phyloP scores from a whole-genome alignment of 805 yeast genomes.

The Saturnispora saitoi region DNA sequence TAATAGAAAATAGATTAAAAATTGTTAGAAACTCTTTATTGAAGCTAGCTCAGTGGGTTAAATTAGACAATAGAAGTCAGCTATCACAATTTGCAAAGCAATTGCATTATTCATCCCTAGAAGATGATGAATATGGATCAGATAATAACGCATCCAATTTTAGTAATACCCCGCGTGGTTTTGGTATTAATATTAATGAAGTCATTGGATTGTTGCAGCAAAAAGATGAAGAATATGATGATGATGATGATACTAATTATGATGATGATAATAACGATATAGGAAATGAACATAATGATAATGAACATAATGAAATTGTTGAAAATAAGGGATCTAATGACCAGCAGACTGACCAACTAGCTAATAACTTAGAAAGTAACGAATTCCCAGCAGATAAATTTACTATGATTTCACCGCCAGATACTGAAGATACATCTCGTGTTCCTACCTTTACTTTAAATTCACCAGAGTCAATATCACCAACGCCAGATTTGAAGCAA shows the following conservation, averaged over 20 bases:
- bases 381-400: neutral
- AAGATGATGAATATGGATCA: neutral
- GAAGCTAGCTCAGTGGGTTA: conserved; percentile 28
- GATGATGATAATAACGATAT: no score
- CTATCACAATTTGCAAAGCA: neutral
- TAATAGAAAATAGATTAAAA: conserved; percentile 49
- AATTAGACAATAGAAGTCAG: conserved; percentile 4
- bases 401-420: neutral
- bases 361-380: neutral
- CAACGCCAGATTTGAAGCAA: neutral
- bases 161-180: conserved; percentile 5
- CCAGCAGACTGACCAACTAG: no score
- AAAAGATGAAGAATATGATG: conserved; percentile 3
- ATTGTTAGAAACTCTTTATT: conserved; percentile 44
- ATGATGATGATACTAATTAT: conserved; percentile 1
- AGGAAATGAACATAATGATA: conserved; percentile 16
- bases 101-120: neutral
- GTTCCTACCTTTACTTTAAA: neutral
- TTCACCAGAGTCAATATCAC: neutral
- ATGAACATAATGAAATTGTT: conserved; percentile 34
- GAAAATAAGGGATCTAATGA: conserved; percentile 18
- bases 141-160: neutral
- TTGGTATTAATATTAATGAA: conserved; percentile 5
- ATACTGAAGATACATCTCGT: neutral
- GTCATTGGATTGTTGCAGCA: neutral